Percentiles rank a stretch among this genome's conserved stretches.
phyloP scores from a whole-genome alignment of 148 eudicot species.

The Persicaria maculosa region DNA sequence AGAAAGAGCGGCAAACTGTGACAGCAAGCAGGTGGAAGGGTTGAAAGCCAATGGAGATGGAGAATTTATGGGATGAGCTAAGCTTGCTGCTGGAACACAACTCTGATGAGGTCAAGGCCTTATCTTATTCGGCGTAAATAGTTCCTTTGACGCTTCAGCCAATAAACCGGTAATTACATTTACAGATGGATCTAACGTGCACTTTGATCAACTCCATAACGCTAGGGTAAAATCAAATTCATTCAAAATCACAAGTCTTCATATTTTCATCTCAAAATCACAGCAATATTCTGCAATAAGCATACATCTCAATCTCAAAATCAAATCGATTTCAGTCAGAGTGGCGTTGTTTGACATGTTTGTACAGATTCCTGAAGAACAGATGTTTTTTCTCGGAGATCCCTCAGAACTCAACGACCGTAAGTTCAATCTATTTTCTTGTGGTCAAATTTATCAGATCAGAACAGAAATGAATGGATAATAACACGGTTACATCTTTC shows the following conservation, averaged over 20 bases:
- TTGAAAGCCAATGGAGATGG: neutral
- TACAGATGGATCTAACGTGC: neutral
- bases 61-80: neutral
- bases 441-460: neutral
- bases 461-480: neutral
- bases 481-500: neutral
- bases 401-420: neutral
- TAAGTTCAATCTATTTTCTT: neutral
- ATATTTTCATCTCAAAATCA: too few species aligned
- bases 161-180: slow-evolving; percentile 7
- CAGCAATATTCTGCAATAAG: too few species aligned
- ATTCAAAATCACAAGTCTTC: too few species aligned
- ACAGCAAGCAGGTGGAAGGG: too few species aligned
- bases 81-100: slow-evolving; percentile 56
- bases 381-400: neutral
- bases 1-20: too few species aligned
- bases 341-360: neutral
- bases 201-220: neutral
- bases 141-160: slow-evolving; percentile 55
- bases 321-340: neutral
- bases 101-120: slow-evolving; percentile 90
- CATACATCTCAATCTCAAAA: neutral
- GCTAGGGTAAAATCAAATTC: too few species aligned
- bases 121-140: slow-evolving; percentile 88
- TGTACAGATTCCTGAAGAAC: neutral